Percentiles rank a stretch among this genome's conserved stretches.
Conservation (phyloP, 768 basidiomycete species). For the Termitomyces sp. region DNA sequence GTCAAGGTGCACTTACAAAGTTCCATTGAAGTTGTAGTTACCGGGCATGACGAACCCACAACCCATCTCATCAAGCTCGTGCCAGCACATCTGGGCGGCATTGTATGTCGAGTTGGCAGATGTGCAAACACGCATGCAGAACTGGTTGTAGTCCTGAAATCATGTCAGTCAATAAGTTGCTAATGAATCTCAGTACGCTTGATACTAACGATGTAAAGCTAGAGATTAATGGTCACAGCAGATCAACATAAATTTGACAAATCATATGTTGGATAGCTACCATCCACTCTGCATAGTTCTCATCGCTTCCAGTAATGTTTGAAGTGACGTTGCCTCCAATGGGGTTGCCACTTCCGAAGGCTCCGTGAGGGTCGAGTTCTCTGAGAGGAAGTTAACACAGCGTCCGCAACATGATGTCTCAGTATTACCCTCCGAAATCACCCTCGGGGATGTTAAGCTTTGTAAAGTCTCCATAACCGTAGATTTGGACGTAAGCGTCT, state of each 20-base stretch:
- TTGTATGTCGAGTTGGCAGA: constrained; percentile 40
- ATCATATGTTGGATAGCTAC: constrained; percentile 16
- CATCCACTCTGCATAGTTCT: constrained; percentile 41
- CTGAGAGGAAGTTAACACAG: constrained; percentile 11
- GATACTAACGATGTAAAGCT: constrained; percentile 29
- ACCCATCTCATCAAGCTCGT: constrained; percentile 43
- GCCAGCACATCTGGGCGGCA: constrained; percentile 40
- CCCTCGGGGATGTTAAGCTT: constrained; percentile 34
- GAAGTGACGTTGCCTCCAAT: constrained; percentile 44
- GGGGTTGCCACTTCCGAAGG: constrained; percentile 36
- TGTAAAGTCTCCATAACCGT: constrained; percentile 40
- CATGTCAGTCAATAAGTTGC: not conserved
- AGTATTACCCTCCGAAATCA: constrained; percentile 35
- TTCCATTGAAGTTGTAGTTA: constrained; percentile 37
- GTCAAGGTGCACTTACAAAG: constrained; percentile 27
- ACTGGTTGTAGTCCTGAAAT: constrained; percentile 29
- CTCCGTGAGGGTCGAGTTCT: constrained; percentile 43
- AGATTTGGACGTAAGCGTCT: constrained; percentile 40
- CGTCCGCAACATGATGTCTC: not conserved
- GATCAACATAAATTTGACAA: not conserved
- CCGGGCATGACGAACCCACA: constrained; percentile 46
- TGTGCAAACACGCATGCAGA: constrained; percentile 40
- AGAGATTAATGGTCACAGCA: not conserved
- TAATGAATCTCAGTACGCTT: not conserved
- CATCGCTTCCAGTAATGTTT: constrained; percentile 34